A percentile compares a stretch with the other conserved stretches of the same genome.
These are phyloP conservation scores for Sphaerostilbella broomeana DNA, from an alignment of 2,329 filamentous ascomycete species.

Conservation along the genomic window DNA sequence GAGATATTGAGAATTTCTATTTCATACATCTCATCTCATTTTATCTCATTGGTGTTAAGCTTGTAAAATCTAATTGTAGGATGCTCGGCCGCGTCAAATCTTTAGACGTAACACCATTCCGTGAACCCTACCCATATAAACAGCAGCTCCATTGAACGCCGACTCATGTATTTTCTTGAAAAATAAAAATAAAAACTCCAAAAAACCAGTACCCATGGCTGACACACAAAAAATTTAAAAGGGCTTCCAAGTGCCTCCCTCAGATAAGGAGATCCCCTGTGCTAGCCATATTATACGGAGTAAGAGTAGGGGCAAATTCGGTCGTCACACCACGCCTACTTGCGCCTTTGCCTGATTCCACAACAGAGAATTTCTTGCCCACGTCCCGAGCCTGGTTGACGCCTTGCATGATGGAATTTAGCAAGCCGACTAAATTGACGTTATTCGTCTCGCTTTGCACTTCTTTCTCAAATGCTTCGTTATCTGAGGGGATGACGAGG, in stretches of 20 bases:
- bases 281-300: constrained; percentile 21
- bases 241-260: not conserved
- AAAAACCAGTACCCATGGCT: too few relatives aligned
- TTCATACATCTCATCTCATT: too few relatives aligned
- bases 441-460: constrained; percentile 75
- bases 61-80: not conserved
- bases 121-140: not conserved
- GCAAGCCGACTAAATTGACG: constrained; percentile 68
- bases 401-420: constrained; percentile 68
- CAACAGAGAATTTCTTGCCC: constrained; percentile 63
- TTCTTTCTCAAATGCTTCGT: constrained; percentile 60
- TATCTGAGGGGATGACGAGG: constrained; percentile 68
- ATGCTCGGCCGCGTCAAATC: not conserved
- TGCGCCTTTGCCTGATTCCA: constrained; percentile 38
- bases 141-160: not conserved
- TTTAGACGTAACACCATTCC: constrained; percentile 1
- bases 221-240: not conserved
- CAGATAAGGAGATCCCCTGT: constrained; percentile 29
- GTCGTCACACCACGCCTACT: constrained; percentile 14
- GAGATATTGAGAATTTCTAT: too few relatives aligned
- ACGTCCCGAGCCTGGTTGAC: constrained; percentile 65
- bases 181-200: too few relatives aligned
- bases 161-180: not conserved
- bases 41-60: too few relatives aligned
- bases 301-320: constrained; percentile 19